Evolutionary conservation across 495 filamentous ascomycete genomes (phyloP).

Genomic region (Clavariopsis aquatica): DNA sequence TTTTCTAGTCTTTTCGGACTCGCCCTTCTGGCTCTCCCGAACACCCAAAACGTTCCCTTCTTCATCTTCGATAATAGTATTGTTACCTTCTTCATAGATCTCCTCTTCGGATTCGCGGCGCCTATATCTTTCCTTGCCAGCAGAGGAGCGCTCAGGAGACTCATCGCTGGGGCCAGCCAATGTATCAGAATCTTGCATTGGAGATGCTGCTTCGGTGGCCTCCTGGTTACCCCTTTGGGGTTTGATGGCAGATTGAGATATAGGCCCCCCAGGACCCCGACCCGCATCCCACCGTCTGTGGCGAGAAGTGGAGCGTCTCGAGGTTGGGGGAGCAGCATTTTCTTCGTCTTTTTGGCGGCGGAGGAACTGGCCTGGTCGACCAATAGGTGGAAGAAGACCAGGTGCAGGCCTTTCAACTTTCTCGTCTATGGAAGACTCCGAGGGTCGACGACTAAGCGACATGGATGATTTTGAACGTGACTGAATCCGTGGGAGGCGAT

Average conservation of each 20-base stretch:
- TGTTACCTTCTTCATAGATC: conserved; percentile 75
- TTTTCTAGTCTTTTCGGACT: conserved; percentile 45
- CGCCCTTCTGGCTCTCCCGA: conserved; percentile 32
- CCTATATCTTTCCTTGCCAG: conserved; percentile 27
- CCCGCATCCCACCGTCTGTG: conserved; percentile 72
- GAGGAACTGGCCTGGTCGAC: conserved; percentile 76
- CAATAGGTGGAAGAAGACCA: conserved; percentile 75
- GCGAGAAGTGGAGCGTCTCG: conserved; percentile 58
- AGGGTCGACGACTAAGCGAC: conserved; percentile 69
- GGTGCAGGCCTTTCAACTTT: conserved; percentile 66
- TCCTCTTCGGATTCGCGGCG: conserved; percentile 39
- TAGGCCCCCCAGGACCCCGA: conserved; percentile 80
- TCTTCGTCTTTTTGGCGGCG: conserved; percentile 76
- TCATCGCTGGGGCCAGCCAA: conserved; percentile 42
- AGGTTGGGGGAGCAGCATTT: conserved; percentile 59
- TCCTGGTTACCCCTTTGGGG: conserved; percentile 59
- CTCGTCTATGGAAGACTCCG: conserved; percentile 57
- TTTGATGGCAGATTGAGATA: conserved; percentile 85
- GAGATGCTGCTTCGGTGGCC: conserved; percentile 23
- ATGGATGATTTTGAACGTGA: conserved; percentile 81
- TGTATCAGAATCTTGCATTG: conserved; percentile 45
- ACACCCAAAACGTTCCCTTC: conserved; percentile 80
- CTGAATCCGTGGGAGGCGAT: conserved; percentile 83
- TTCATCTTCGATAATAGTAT: conserved; percentile 81
- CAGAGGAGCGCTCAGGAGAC: conserved; percentile 36